These are phyloP conservation scores for Mortierella sp. DNA, from an alignment of 371 early-diverging fungal species.

Conservation along the genomic window DNA sequence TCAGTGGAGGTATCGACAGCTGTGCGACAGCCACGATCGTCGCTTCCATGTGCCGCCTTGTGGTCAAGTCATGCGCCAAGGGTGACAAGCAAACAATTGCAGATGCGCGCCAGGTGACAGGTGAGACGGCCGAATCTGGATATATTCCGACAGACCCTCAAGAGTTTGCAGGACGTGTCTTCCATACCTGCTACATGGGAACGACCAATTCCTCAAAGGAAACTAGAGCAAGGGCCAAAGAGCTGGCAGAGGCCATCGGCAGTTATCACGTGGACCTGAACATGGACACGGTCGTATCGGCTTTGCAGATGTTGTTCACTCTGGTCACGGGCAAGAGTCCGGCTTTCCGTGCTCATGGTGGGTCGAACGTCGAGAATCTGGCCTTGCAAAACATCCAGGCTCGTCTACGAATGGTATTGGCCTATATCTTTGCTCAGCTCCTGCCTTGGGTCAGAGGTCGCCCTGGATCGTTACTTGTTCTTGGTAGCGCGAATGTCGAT, in stretches of 20 bases:
- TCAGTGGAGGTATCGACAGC: slow-evolving; percentile 98
- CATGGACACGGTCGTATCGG: slow-evolving; percentile 87
- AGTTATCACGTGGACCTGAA: slow-evolving; percentile 90
- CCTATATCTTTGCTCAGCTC: slow-evolving; percentile 95
- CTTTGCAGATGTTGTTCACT: slow-evolving; percentile 81
- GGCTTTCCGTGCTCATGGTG: slow-evolving; percentile 86
- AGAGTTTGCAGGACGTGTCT: slow-evolving; percentile 87
- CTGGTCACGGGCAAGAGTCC: slow-evolving; percentile 86
- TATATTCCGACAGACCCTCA: slow-evolving; percentile 83
- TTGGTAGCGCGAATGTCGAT: slow-evolving; percentile 97
- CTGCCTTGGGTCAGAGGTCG: slow-evolving; percentile 89
- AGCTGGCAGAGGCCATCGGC: slow-evolving; percentile 86
- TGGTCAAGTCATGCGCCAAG: slow-evolving; percentile 64
- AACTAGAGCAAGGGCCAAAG: slow-evolving; percentile 85
- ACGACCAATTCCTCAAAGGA: slow-evolving; percentile 90
- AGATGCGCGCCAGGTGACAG: slow-evolving; percentile 81
- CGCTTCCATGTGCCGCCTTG: slow-evolving; percentile 94
- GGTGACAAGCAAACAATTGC: slow-evolving; percentile 74
- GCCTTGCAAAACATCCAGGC: slow-evolving; percentile 99
- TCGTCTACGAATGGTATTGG: slow-evolving; percentile 93
- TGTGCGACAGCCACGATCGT: slow-evolving; percentile 95
- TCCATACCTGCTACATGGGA: slow-evolving; percentile 97
- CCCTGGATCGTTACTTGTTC: slow-evolving; percentile 86
- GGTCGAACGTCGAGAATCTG: slow-evolving; percentile 87
- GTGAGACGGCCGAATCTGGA: slow-evolving; percentile 59